Evolutionary conservation across 768 basidiomycete species (phyloP), one percentile per base, ranked within the genome.

Genomic region (Tricholoma sp.): DNA sequence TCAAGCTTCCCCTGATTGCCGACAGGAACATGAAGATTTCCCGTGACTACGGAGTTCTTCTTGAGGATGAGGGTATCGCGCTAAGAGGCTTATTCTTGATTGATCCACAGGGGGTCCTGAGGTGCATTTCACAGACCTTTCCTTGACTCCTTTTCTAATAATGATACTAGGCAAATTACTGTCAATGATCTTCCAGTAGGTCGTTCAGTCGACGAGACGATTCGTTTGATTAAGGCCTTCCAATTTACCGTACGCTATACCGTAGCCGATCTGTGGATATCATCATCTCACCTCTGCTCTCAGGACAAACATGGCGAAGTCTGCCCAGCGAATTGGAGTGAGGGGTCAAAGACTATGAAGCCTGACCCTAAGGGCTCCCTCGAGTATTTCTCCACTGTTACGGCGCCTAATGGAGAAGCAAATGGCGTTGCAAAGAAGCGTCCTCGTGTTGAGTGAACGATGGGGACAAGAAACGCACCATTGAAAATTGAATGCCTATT

Each of bases 101-200:
- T 60, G 91, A 94, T 65, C 91, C 91, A 52, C 84, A 89, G 74
- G 91, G 90, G 51, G 78, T 77, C 54, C 70, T 92, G 33, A 80
- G 91, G 84, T 84, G 53, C 45, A 76, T 66, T 12, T 28, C 15
- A 10, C 15, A 36, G 1, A 7, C 31, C 41, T 18, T 12, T 45
- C 10, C 12, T 13, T 18, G 12, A 13, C 24, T 28, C 5, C 13
- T 5, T 18, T 42, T 33, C 28, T 31, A 49, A n/a, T 32, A 15
- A 56, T n/a, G 51, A 15, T 17, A 39, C 28, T 42, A 89, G 88
- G 59, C 88, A 91, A 77, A 87, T 90, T 62, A 92, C 91, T 54
- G 77, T 96, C 59, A 96, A 96, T 68, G 94, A 97, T 71, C 81
- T 95, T 39, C 91, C 94, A 12, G 93, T 96, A 50, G 94, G 94